These are phyloP conservation scores for Pseudozyma sp. DNA, from an alignment of 1,284 basidiomycete species.

Conservation along the genomic window DNA sequence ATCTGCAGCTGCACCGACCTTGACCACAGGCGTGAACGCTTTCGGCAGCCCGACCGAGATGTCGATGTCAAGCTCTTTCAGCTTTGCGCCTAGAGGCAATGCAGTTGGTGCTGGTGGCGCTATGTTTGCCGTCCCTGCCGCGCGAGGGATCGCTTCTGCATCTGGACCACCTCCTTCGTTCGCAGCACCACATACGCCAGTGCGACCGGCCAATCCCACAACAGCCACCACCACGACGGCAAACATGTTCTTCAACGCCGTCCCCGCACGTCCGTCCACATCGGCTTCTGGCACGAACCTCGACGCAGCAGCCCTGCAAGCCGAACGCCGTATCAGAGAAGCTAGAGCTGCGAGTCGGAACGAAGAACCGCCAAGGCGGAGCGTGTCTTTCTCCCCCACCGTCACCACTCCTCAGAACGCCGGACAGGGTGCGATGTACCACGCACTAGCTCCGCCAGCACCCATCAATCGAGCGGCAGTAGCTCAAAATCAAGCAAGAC, in stretches of 20 bases:
- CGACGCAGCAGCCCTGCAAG: constrained; percentile 22
- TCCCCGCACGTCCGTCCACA: neutral
- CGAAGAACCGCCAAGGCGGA: neutral
- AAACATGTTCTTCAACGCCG: neutral
- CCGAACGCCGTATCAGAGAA: constrained; percentile 18
- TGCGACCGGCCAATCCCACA: neutral
- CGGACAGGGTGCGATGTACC: neutral
- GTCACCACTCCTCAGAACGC: constrained; percentile 4
- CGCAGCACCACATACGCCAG: constrained; percentile 9
- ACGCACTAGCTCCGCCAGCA: neutral
- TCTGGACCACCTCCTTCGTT: neutral
- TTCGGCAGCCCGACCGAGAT: constrained; percentile 2
- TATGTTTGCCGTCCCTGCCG: constrained; percentile 1
- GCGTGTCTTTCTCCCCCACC: constrained; percentile 4
- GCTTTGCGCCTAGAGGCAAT: constrained; percentile 5
- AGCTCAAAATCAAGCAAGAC: neutral
- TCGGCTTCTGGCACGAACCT: constrained; percentile 11
- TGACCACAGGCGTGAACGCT: neutral
- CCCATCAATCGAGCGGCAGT: neutral
- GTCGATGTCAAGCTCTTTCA: constrained; percentile 12
- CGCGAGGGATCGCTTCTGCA: neutral
- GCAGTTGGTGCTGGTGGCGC: neutral
- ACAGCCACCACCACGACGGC: constrained; percentile 1
- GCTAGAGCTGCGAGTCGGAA: neutral
- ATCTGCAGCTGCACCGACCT: neutral